Evolutionary conservation across 371 early-diverging fungal species (phyloP), one percentile per base, ranked within the genome.

Genomic region (Umbelopsis sp.): DNA sequence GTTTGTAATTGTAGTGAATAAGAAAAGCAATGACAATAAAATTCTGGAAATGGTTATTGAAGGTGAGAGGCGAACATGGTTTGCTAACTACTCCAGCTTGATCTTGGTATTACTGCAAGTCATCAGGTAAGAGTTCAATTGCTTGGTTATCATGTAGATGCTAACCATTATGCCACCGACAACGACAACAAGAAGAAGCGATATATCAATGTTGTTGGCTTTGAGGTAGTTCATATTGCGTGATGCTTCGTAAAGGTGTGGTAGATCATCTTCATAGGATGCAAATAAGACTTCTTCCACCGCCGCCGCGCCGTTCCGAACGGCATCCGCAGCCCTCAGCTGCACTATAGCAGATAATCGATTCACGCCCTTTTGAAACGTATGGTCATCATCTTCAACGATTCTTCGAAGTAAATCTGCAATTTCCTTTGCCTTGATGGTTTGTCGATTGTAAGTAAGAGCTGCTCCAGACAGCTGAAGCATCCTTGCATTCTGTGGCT

Each of bases 241-340:
- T 29, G 71, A 50, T 5, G 46, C 74, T 14, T 71, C 71, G 18
- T 45, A 41, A 20, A 77, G 65, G 53, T 80, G 74, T 0, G 46
- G 50, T 4, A 80, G 10, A 16, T 67, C 16, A 3, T 72, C 77
- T 35, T 57, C 14, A 1, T 38, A 44, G 44, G 50, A 48, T 20
- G 57, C 22, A 65, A 67, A 69, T 37, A 69, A 70, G 20, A 75
- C 78, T 63, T 80, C 80, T 64, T 80, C 81, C 16, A 78, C 63
- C 1, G 73, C 41, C 63, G 76, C 73, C 6, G 78, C 81, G 22
- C 71, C 73, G 25, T 69, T 69, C 4, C 20, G 10, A 10, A 53
- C 44, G 44, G 63, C 69, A 9, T 50, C 29, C 44, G 52, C 50
- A 8, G 53, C 52, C 46, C 38, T 20, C 16, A 71, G 44, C 4